A percentile compares a stretch with the other conserved stretches of the same genome.
These are phyloP conservation scores for Scutellaria barbata DNA, from an alignment of 257 asterid genomes.

Conservation along the genomic window DNA sequence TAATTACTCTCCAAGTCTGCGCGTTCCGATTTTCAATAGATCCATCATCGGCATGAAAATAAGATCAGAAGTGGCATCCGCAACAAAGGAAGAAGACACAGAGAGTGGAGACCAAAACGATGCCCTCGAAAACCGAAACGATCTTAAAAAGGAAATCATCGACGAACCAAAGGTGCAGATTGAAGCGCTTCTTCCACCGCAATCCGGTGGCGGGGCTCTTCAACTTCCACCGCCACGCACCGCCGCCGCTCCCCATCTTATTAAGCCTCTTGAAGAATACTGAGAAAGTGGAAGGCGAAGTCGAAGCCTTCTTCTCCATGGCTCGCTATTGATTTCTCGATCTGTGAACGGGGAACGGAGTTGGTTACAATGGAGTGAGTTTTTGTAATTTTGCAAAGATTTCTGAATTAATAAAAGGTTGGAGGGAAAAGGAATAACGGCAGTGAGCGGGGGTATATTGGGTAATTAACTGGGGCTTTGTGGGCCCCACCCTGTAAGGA, in stretches of 20 bases:
- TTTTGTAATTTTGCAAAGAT: conserved; percentile 16
- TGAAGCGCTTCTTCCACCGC: conserved; percentile 71
- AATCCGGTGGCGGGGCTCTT: conserved; percentile 55
- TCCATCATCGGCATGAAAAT: not conserved
- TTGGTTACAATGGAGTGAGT: conserved; percentile 17
- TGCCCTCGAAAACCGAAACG: conserved; percentile 68
- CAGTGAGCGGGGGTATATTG: conserved; percentile 21
- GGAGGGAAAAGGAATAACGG: conserved; percentile 34
- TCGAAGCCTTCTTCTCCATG: conserved; percentile 55
- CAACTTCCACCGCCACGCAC: conserved; percentile 58
- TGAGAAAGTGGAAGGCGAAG: conserved; percentile 41
- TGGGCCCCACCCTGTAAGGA: conserved; percentile 25
- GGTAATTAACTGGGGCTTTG: conserved; percentile 3
- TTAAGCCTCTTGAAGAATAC: conserved; percentile 58
- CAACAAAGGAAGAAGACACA: conserved; percentile 74
- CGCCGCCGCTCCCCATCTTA: conserved; percentile 46
- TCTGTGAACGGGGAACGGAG: not conserved
- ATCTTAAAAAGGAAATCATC: conserved; percentile 69
- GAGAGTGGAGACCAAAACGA: conserved; percentile 57
- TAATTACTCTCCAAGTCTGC: not conserved
- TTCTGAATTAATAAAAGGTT: conserved; percentile 30
- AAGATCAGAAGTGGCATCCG: conserved; percentile 75
- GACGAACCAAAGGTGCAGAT: conserved; percentile 66
- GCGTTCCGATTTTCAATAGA: conserved; percentile 1
- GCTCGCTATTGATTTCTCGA: not conserved